phyloP scores from a whole-genome alignment of 2,329 filamentous ascomycete species.

The Aquanectria penicillioides region DNA sequence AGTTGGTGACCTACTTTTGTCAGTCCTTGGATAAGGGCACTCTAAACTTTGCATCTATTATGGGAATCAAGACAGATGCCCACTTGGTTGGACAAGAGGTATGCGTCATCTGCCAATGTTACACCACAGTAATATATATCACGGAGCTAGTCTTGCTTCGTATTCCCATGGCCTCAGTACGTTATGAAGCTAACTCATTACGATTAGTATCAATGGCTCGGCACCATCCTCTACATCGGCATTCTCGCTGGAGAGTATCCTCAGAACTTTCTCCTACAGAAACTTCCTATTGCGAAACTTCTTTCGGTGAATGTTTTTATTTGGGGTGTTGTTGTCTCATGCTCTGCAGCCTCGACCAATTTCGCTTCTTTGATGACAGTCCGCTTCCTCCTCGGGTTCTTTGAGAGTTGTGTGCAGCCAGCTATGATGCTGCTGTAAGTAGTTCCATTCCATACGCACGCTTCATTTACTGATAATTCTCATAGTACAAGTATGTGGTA shows the following conservation, averaged over 20 bases:
- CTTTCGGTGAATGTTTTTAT: slow-evolving; percentile 53
- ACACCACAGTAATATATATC: no score
- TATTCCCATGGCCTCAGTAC: no score
- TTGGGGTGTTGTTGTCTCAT: slow-evolving; percentile 53
- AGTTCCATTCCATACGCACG: background rate
- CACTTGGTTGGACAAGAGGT: slow-evolving; percentile 50
- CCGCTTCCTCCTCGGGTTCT: slow-evolving; percentile 55
- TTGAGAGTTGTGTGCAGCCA: slow-evolving; percentile 58
- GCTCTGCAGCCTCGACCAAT: slow-evolving; percentile 48
- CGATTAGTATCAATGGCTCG: slow-evolving; percentile 70
- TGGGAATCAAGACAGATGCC: slow-evolving; percentile 59
- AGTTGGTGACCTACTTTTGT: slow-evolving; percentile 60
- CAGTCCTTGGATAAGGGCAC: slow-evolving; percentile 62
- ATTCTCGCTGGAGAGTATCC: slow-evolving; percentile 59
- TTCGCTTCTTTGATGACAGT: slow-evolving; percentile 52
- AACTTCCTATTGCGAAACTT: slow-evolving; percentile 56
- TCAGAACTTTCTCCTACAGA: slow-evolving; percentile 56
- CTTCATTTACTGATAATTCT: background rate
- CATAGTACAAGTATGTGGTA: slow-evolving; percentile 25
- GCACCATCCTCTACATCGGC: slow-evolving; percentile 46
- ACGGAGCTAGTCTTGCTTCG: no score
- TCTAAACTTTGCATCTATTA: slow-evolving; percentile 61
- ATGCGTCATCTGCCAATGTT: no score
- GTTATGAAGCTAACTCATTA: background rate
- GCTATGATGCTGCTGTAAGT: slow-evolving; percentile 53